phyloP scores from a whole-genome alignment of 2,329 filamentous ascomycete genomes.

The Trichoderma lentiforme region DNA sequence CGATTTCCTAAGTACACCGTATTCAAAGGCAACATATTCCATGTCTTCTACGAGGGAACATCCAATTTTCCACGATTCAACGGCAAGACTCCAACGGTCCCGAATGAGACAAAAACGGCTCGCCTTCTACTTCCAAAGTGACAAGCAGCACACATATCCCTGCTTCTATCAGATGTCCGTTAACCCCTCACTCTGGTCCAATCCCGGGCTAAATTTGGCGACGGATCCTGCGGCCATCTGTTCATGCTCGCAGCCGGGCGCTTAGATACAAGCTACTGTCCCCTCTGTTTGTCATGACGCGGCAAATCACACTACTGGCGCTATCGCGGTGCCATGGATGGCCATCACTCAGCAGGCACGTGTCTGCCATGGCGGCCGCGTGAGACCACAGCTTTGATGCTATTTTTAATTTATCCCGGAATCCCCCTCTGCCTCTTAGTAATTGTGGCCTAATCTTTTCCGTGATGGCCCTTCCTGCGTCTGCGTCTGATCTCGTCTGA shows the following conservation, averaged over 20 bases:
- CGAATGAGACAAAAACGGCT: neutral
- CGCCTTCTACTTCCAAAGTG: neutral
- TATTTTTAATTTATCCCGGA: conserved; percentile 38
- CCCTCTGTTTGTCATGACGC: conserved; percentile 13
- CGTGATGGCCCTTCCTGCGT: neutral
- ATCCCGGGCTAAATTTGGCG: conserved; percentile 23
- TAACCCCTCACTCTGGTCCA: conserved; percentile 18
- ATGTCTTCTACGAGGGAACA: neutral
- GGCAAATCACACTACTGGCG: conserved; percentile 22
- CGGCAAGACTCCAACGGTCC: neutral
- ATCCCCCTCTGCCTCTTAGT: conserved; percentile 4
- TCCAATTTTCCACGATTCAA: neutral
- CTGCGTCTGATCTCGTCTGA: neutral
- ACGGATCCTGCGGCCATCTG: neutral
- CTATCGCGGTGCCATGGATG: conserved; percentile 21
- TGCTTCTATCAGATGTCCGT: neutral
- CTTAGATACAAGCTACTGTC: conserved; percentile 13
- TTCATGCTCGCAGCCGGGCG: conserved; percentile 16
- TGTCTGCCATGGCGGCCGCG: conserved; percentile 19
- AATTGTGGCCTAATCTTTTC: conserved; percentile 18
- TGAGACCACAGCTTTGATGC: conserved; percentile 18
- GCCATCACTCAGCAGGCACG: conserved; percentile 24
- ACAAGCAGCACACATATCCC: neutral
- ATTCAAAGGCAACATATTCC: neutral
- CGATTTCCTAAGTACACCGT: neutral